phyloP scores from a whole-genome alignment of 179 eudicot species.

The Spergularia azorica region DNA sequence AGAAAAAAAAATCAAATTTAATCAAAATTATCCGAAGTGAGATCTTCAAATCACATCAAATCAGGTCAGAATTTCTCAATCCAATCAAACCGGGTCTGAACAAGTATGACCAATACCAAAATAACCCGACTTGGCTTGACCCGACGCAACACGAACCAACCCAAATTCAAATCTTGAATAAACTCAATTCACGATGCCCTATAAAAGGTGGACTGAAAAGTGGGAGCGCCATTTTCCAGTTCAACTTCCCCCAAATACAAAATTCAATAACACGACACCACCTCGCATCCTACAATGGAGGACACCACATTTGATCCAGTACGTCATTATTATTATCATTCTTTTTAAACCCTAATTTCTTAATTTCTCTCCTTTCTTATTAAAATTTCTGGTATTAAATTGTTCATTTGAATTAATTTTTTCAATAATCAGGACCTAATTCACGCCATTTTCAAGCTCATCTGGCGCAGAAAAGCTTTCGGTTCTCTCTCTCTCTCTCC shows the following conservation, averaged over 20 bases:
- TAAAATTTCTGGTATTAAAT: background rate
- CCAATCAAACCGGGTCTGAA: too few relatives aligned
- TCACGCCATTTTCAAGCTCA: constrained; percentile 68
- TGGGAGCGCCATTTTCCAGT: constrained; percentile 18
- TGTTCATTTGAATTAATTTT: background rate
- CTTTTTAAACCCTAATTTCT: background rate
- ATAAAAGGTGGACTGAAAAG: background rate
- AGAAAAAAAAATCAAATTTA: too few relatives aligned
- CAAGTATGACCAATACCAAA: too few relatives aligned
- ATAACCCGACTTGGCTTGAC: too few relatives aligned
- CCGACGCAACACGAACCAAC: too few relatives aligned
- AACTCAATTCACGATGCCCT: background rate
- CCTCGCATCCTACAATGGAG: constrained; percentile 32
- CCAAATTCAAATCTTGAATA: too few relatives aligned
- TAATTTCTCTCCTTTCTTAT: background rate
- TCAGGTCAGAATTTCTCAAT: too few relatives aligned
- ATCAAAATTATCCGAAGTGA: too few relatives aligned
- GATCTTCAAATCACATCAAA: too few relatives aligned
- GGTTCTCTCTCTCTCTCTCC: constrained; percentile 22
- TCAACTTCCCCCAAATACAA: background rate
- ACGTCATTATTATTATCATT: constrained; percentile 14
- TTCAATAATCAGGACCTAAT: constrained; percentile 52
- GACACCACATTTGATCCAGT: constrained; percentile 55
- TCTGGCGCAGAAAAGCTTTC: constrained; percentile 50
- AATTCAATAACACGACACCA: background rate